A percentile compares a stretch with the other conserved stretches of the same genome.
These are phyloP conservation scores for Penicillium sclerotigenum DNA, from an alignment of 2,329 filamentous ascomycete genomes.

Conservation along the genomic window DNA sequence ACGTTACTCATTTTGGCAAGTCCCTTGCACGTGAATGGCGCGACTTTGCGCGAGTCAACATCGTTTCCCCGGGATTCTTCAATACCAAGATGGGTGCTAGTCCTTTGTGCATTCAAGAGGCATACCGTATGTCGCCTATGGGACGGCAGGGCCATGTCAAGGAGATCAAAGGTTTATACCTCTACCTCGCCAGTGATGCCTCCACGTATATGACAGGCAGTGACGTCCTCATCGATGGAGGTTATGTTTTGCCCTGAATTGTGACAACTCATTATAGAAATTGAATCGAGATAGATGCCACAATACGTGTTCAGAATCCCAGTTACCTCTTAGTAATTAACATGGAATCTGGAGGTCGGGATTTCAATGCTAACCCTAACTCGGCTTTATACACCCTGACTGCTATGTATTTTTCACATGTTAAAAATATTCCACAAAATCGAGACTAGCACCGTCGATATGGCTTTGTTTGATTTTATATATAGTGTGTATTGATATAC, in stretches of 20 bases:
- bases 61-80: conserved; percentile 55
- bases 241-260: conserved; percentile 40
- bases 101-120: conserved; percentile 45
- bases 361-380: too few relatives aligned
- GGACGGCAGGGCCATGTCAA: conserved; percentile 38
- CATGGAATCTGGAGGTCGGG: too few relatives aligned
- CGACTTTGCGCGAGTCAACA: conserved; percentile 57
- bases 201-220: conserved; percentile 50
- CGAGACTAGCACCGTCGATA: too few relatives aligned
- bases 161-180: conserved; percentile 41
- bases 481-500: too few relatives aligned
- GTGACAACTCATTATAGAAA: too few relatives aligned
- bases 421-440: too few relatives aligned
- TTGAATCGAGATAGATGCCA: too few relatives aligned
- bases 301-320: too few relatives aligned
- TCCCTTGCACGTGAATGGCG: conserved; percentile 56
- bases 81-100: conserved; percentile 55
- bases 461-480: too few relatives aligned
- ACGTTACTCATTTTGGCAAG: conserved; percentile 56
- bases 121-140: conserved; percentile 47
- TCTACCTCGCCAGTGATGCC: conserved; percentile 48
- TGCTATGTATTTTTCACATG: too few relatives aligned
- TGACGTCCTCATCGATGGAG: conserved; percentile 50
- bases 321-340: too few relatives aligned
- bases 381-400: too few relatives aligned